These are phyloP conservation scores for Phytophthora melonis DNA, from an alignment of 352 stramenopile species.

Conservation along the genomic window DNA sequence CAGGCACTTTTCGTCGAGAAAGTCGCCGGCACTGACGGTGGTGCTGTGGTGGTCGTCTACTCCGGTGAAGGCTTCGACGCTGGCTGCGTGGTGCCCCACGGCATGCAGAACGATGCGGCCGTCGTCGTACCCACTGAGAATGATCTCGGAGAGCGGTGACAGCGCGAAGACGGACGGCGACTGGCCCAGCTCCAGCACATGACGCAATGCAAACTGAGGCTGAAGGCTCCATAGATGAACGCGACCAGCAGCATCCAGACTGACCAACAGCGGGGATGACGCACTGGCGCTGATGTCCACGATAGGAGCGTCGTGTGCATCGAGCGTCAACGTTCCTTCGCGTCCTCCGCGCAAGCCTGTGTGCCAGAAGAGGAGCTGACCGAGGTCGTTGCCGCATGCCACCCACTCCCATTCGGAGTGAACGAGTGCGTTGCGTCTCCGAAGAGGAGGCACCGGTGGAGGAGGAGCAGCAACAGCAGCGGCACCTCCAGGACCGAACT, in stretches of 20 bases:
- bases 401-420: slow-evolving; percentile 71
- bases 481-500: background rate
- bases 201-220: slow-evolving; percentile 58
- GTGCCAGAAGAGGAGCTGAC: slow-evolving; percentile 79
- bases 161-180: slow-evolving; percentile 62
- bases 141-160: slow-evolving; percentile 57
- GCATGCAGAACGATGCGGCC: slow-evolving; percentile 62
- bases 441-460: slow-evolving; percentile 22
- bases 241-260: slow-evolving; percentile 50
- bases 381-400: slow-evolving; percentile 67
- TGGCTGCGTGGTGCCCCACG: slow-evolving; percentile 41
- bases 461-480: background rate
- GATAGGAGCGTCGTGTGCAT: slow-evolving; percentile 64
- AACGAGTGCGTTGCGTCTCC: slow-evolving; percentile 41
- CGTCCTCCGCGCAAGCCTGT: slow-evolving; percentile 56
- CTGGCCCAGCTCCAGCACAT: slow-evolving; percentile 62
- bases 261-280: slow-evolving; percentile 64
- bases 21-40: slow-evolving; percentile 70
- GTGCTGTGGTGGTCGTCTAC: slow-evolving; percentile 62
- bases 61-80: slow-evolving; percentile 47
- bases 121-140: slow-evolving; percentile 73
- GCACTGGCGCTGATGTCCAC: slow-evolving; percentile 50
- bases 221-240: slow-evolving; percentile 71
- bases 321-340: slow-evolving; percentile 45
- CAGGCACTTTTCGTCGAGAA: slow-evolving; percentile 64